These are phyloP conservation scores for Zymoseptoria crescenta DNA, from an alignment of 2,329 filamentous ascomycete species.

Conservation along the genomic window DNA sequence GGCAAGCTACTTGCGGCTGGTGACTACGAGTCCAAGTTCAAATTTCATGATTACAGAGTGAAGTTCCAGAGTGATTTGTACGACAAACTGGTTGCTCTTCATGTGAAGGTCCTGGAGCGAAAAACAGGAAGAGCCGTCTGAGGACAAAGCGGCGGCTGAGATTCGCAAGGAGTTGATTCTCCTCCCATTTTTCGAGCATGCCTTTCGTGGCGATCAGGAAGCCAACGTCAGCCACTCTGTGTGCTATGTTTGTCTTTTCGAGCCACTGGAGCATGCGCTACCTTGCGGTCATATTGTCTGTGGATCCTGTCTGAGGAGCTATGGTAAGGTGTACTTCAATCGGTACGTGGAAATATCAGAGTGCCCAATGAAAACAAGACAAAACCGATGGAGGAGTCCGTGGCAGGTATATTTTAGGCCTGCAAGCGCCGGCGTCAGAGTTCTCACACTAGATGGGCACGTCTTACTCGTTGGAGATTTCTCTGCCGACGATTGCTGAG, in stretches of 20 bases:
- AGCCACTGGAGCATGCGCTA: constrained; percentile 33
- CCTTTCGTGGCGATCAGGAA: constrained; percentile 1
- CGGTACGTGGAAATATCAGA: constrained; percentile 2
- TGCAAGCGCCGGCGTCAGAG: constrained; percentile 29
- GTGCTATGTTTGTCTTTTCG: constrained; percentile 38
- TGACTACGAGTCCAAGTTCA: constrained; percentile 28
- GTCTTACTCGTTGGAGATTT: no score
- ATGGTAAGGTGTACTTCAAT: constrained; percentile 13
- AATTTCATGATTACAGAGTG: constrained; percentile 18
- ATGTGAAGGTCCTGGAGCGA: not conserved
- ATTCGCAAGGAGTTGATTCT: constrained; percentile 10
- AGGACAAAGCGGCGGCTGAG: constrained; percentile 12
- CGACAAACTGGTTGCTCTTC: not conserved
- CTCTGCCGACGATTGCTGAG: no score
- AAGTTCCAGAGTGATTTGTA: constrained; percentile 23
- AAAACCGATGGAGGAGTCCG: not conserved
- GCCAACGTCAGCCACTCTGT: constrained; percentile 33
- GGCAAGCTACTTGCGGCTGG: constrained; percentile 35
- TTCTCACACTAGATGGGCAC: constrained; percentile 37
- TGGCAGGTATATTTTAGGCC: constrained; percentile 28
- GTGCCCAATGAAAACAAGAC: constrained; percentile 22
- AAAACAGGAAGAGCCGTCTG: not conserved
- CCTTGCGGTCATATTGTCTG: constrained; percentile 40
- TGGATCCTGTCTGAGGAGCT: constrained; percentile 29
- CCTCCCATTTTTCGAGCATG: constrained; percentile 22